phyloP scores from a whole-genome alignment of 176 grass and related monocot genomes.

The Aegilops sharonensis region DNA sequence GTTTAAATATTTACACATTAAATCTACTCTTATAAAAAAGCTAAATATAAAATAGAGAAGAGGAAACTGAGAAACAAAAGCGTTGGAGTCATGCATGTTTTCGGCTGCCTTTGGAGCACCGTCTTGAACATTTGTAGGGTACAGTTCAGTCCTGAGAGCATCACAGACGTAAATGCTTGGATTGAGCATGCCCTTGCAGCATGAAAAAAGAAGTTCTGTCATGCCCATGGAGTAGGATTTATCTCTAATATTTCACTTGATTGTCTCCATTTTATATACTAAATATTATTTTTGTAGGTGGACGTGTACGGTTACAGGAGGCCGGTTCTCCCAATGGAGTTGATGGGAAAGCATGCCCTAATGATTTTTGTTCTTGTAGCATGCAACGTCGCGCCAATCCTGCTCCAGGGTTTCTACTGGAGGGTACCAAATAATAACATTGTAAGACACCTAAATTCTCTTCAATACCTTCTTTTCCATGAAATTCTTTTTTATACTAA shows the following conservation, averaged over 20 bases:
- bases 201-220: no score
- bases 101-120: no score
- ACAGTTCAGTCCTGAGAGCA: no score
- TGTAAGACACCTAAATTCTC: conserved; percentile 33
- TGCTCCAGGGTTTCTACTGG: conserved; percentile 75
- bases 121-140: no score
- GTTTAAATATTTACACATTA: not conserved
- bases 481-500: not conserved
- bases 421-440: conserved; percentile 51
- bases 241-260: not conserved
- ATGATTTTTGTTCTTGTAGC: conserved; percentile 69
- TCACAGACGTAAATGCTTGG: no score
- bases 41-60: no score
- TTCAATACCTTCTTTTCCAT: not conserved
- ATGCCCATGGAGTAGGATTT: not conserved
- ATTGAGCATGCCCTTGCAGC: no score
- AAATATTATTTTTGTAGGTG: conserved; percentile 37
- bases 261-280: not conserved
- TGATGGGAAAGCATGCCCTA: conserved; percentile 74
- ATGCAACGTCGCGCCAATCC: conserved; percentile 63
- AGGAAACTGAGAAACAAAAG: no score
- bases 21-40: not conserved
- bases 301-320: conserved; percentile 68
- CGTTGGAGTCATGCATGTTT: no score
- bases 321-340: conserved; percentile 51